Evolutionary conservation across 2,329 filamentous ascomycete species (phyloP).

Genomic region (Aureobasidium namibiae): DNA sequence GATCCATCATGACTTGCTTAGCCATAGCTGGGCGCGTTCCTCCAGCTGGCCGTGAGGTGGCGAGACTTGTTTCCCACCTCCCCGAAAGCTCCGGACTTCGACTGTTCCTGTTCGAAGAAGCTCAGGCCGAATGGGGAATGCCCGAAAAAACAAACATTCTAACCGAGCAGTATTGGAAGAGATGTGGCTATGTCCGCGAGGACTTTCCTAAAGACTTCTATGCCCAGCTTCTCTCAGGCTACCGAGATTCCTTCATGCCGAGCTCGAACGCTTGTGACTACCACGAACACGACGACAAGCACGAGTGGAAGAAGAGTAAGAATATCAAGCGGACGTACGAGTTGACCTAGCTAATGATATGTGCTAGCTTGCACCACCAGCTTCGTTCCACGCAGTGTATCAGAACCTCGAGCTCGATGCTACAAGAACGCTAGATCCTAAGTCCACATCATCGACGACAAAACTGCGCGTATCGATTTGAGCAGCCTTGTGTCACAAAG

Average conservation of each 20-base stretch:
- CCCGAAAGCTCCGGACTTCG: background rate
- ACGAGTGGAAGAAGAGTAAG: background rate
- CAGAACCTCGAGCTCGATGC: background rate
- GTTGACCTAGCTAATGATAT: background rate
- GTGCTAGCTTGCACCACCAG: background rate
- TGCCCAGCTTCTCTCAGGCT: background rate
- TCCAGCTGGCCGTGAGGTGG: background rate
- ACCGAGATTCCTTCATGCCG: no score
- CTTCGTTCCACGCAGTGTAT: background rate
- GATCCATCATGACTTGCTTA: background rate
- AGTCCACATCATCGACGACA: no score
- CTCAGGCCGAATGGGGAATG: no score
- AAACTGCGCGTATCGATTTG: no score
- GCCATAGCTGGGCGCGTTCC: background rate
- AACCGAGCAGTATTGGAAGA: background rate
- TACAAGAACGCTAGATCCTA: no score
- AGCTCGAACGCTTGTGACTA: background rate
- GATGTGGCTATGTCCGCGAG: background rate
- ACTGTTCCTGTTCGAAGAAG: background rate
- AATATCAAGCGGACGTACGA: no score
- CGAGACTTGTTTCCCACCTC: background rate
- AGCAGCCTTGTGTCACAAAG: no score
- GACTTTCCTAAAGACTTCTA: background rate
- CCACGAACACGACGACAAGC: background rate
- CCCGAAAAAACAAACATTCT: background rate